Conservation (phyloP, 306 rosid genomes). For the Castanopsis chinensis region DNA sequence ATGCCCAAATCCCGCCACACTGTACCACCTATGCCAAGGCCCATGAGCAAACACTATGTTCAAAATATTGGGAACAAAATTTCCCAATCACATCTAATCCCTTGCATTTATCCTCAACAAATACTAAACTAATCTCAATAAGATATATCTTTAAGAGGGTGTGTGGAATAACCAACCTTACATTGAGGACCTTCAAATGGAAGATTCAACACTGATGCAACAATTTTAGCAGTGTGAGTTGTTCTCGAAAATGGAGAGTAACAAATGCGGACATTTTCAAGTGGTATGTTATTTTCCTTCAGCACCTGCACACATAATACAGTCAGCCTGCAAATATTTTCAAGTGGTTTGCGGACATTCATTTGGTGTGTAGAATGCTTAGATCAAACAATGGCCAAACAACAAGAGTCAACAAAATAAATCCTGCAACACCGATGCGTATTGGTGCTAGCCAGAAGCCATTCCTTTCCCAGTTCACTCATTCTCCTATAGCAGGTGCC, state of each 20-base stretch:
- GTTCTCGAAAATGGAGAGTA: conserved; percentile 93
- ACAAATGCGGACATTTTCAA: conserved; percentile 64
- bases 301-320: conserved; percentile 42
- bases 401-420: not conserved
- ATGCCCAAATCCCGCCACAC: not conserved
- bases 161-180: conserved; percentile 47
- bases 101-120: not conserved
- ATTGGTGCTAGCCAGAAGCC: not conserved
- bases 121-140: not conserved
- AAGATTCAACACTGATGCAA: conserved; percentile 56
- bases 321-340: conserved; percentile 41
- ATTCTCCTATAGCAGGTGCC: too few relatives aligned
- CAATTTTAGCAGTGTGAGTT: conserved; percentile 56
- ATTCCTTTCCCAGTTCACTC: not conserved
- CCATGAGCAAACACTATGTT: not conserved
- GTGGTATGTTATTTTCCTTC: conserved; percentile 43
- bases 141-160: not conserved
- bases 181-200: conserved; percentile 66
- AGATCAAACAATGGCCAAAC: not conserved
- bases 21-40: not conserved
- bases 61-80: not conserved
- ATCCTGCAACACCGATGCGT: not conserved
- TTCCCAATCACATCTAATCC: not conserved
- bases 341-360: conserved; percentile 32
- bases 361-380: too few relatives aligned